Conservation (phyloP, 2,329 filamentous ascomycete species). For the Fusarium sororula region DNA sequence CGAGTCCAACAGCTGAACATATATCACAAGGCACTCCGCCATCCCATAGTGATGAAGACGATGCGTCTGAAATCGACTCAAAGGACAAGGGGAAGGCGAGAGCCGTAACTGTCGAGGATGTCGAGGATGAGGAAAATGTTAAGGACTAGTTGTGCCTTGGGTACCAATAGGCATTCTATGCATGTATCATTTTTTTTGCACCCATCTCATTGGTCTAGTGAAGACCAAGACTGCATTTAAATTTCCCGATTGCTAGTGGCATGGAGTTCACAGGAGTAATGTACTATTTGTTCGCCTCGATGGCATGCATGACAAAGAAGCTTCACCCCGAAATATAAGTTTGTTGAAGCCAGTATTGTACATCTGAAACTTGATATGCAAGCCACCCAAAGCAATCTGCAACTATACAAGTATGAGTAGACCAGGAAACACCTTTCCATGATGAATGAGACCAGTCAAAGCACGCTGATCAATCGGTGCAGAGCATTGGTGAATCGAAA, state of each 20-base stretch:
- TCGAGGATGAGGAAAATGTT: slow-evolving; percentile 27
- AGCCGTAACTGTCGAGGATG: slow-evolving; percentile 53
- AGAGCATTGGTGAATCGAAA: neutral
- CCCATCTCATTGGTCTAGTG: neutral
- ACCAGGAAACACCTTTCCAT: slow-evolving; percentile 24
- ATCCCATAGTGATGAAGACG: slow-evolving; percentile 29
- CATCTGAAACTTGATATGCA: slow-evolving; percentile 16
- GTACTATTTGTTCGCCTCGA: neutral
- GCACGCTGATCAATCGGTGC: slow-evolving; percentile 8
- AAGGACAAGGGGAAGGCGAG: slow-evolving; percentile 53
- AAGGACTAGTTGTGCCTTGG: slow-evolving; percentile 15
- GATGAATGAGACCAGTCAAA: slow-evolving; percentile 9
- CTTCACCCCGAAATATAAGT: slow-evolving; percentile 1
- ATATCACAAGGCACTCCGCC: slow-evolving; percentile 10
- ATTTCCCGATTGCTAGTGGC: slow-evolving; percentile 13
- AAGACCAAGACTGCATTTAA: slow-evolving; percentile 9
- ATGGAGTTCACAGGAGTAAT: slow-evolving; percentile 21
- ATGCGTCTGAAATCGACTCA: slow-evolving; percentile 34
- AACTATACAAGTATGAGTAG: slow-evolving; percentile 2
- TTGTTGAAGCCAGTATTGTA: slow-evolving; percentile 12
- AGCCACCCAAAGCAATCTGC: slow-evolving; percentile 7
- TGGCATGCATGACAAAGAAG: neutral
- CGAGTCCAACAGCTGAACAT: slow-evolving; percentile 10
- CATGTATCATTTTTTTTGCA: neutral
- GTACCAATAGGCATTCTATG: neutral